These are phyloP conservation scores for Chlorella variabilis DNA, from an alignment of 163 green algal genomes.

Conservation along the genomic window DNA sequence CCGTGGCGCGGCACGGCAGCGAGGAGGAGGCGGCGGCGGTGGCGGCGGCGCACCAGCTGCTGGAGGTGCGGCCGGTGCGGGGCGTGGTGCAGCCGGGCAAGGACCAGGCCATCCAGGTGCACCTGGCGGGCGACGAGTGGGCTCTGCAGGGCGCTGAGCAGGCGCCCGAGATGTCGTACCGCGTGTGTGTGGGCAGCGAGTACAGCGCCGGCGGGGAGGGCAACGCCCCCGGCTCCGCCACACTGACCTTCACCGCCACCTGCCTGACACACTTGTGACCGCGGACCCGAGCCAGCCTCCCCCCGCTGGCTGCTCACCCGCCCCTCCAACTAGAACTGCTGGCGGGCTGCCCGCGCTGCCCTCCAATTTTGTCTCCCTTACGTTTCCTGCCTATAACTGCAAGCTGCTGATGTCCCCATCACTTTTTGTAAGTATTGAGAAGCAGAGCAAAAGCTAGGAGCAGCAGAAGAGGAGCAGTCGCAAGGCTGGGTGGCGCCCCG, in stretches of 20 bases:
- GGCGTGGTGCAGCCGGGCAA: conserved; percentile 18
- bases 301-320: no score
- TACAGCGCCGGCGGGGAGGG: conserved; percentile 8
- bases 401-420: background rate
- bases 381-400: background rate
- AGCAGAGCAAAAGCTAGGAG: background rate
- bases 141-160: background rate
- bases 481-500: no score
- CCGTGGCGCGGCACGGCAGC: background rate
- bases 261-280: conserved; percentile 18
- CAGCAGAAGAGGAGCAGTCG: background rate
- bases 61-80: conserved; percentile 25
- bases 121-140: conserved; percentile 25
- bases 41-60: conserved; percentile 15
- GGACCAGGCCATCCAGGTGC: background rate
- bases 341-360: background rate
- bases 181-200: conserved; percentile 11
- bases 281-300: no score
- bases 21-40: background rate
- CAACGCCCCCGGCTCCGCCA: background rate
- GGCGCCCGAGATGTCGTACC: conserved; percentile 6
- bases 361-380: background rate
- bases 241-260: conserved; percentile 7
- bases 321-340: no score
- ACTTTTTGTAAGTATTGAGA: no score